phyloP scores from a whole-genome alignment of 108 stramenopile species.

The Stephanodiscus minutulus region DNA sequence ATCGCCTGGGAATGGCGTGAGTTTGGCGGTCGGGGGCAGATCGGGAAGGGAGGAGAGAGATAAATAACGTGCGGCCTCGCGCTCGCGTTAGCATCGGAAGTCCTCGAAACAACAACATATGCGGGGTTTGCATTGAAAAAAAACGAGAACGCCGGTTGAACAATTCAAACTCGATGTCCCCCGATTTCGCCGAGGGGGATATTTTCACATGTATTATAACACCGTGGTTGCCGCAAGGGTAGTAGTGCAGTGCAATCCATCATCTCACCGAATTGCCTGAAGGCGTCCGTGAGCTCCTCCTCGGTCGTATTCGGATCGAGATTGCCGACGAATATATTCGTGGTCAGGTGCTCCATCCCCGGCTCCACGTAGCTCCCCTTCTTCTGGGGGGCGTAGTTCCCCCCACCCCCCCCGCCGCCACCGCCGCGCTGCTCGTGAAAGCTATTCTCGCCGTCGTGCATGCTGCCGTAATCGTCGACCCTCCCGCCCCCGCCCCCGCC shows the following conservation, averaged over 20 bases:
- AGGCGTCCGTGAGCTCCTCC: conserved; percentile 78
- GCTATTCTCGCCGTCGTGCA: conserved; percentile 8
- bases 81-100: conserved; percentile 5
- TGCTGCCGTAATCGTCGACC: conserved; percentile 28
- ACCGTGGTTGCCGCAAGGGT: too few species aligned
- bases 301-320: conserved; percentile 85
- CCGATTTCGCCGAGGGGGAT: too few species aligned
- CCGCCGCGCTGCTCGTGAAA: not conserved
- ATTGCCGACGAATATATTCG: conserved; percentile 90
- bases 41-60: conserved; percentile 22
- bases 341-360: conserved; percentile 76
- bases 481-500: not conserved
- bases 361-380: conserved; percentile 78
- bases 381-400: conserved; percentile 52
- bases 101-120: not conserved
- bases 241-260: too few species aligned
- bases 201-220: too few species aligned
- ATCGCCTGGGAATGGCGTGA: conserved; percentile 1
- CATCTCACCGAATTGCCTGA: conserved; percentile 85
- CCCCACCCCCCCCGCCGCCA: conserved; percentile 2
- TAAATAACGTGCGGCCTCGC: conserved; percentile 25
- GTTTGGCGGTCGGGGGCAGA: conserved; percentile 41
- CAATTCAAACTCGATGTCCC: not conserved
- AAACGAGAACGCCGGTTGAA: not conserved
- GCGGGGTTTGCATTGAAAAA: not conserved